Evolutionary conservation across 192 early-diverging fungal genomes (phyloP), one percentile per base, ranked within the genome.

Genomic region (Thoreauomyces humboldtii): DNA sequence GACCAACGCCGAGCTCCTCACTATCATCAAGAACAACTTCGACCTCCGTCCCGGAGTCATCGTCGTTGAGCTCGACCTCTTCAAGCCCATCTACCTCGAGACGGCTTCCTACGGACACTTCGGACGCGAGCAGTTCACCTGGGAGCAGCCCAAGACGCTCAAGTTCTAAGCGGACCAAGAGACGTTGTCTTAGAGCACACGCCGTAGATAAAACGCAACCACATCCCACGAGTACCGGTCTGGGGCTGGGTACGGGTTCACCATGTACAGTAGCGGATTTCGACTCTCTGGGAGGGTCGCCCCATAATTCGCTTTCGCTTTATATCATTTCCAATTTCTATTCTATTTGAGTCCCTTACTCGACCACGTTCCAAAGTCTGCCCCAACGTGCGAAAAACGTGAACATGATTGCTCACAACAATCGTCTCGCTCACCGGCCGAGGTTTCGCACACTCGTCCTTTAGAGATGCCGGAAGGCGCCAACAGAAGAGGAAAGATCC

Each of bases 31-130:
- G 82, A 87, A 90, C 73, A 99, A 98, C 92, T 99, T 95, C 76
- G 93, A 99, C 78, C 89, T 99, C 73, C 93, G 95, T 59, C 96
- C 96, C 43, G 96, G 96, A 82, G 87, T 90, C 73, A 96, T 99
- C 72, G 95, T 96, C 81, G 89, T 93, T 85, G 92, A 97, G 83
- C 87, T 99, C 54, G 89, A 98, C 75, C 89, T 99, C 62, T 95
- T 89, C 89, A 91, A 94, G 86, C 96, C 96, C 74, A 92, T 92
- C 80, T 99, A 98, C 89, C 84, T 86, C 74, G 81, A 93, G 81
- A 95, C 96, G 58, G 96, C 96, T 43, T 87, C 90, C 77, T 99
- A 99, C 80, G 96, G 77, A 25, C 78, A 84, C 77, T 84, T 84
- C 62, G 82, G 82, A 66, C 90, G 96, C 68, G 80, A 82, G 58